These are phyloP conservation scores for Pyronema omphalodes DNA, from an alignment of 495 filamentous ascomycete species.

Conservation along the genomic window DNA sequence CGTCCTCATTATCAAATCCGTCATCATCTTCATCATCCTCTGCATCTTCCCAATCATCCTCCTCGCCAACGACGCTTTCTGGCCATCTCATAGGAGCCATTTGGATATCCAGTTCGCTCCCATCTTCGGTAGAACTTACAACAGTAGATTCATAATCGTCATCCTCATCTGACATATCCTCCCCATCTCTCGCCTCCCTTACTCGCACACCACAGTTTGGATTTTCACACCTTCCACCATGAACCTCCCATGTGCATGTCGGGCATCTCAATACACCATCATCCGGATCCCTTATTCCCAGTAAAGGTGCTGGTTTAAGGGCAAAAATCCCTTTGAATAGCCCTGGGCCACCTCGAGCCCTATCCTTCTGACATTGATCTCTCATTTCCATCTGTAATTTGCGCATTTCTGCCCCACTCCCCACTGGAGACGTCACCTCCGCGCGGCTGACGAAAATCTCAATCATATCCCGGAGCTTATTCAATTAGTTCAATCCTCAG, in stretches of 20 bases:
- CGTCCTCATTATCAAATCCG: conserved; percentile 5
- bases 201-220: conserved; percentile 32
- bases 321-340: conserved; percentile 50
- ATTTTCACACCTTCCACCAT: conserved; percentile 33
- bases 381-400: conserved; percentile 41
- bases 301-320: conserved; percentile 10
- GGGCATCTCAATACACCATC: conserved; percentile 50
- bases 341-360: conserved; percentile 37
- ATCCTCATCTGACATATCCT: conserved; percentile 22
- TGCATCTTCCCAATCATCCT: conserved; percentile 2
- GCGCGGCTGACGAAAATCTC: conserved; percentile 44
- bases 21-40: conserved; percentile 6
- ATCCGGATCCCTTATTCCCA: conserved; percentile 35
- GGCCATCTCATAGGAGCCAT: conserved; percentile 1
- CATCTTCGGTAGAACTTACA: conserved; percentile 8
- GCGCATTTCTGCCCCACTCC: conserved; percentile 41
- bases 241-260: conserved; percentile 45
- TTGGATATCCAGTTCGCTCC: conserved; percentile 10
- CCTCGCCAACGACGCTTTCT: conserved; percentile 3
- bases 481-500: neutral
- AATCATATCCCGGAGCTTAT: conserved; percentile 35
- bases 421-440: conserved; percentile 44
- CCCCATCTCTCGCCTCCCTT: conserved; percentile 6
- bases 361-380: conserved; percentile 33
- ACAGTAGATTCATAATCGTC: conserved; percentile 13